Evolutionary conservation across 257 asterid species (phyloP).

Genomic region (Solanum habrochaites): DNA sequence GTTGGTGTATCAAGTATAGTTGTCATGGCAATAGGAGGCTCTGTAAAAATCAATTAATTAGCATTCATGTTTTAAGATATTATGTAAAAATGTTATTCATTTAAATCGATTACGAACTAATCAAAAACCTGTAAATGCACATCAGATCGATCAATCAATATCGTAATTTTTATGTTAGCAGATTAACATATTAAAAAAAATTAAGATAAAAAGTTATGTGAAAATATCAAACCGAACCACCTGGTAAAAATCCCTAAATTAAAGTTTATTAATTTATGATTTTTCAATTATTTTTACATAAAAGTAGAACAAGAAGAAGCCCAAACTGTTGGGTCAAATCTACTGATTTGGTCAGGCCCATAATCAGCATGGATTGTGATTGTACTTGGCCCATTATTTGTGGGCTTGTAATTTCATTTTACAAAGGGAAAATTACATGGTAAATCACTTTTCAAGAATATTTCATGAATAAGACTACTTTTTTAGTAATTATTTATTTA

Average conservation of each 20-base stretch:
- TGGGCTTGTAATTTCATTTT: background rate
- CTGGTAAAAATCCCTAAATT: background rate
- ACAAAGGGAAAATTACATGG: background rate
- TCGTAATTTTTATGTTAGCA: background rate
- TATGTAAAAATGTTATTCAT: background rate
- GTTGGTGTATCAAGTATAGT: background rate
- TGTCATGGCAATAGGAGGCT: background rate
- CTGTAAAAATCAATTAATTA: background rate
- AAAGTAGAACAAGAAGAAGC: background rate
- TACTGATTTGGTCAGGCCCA: background rate
- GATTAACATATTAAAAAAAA: background rate
- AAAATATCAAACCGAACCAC: background rate
- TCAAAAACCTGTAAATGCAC: background rate
- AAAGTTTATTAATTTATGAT: background rate
- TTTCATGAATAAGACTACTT: background rate
- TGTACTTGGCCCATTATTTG: background rate
- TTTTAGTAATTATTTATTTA: too few relatives aligned
- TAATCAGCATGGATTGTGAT: background rate
- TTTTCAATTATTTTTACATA: too few relatives aligned
- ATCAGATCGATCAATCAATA: background rate
- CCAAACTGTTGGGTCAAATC: background rate
- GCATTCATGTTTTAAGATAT: background rate
- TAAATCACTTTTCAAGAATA: background rate
- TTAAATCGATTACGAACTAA: too few relatives aligned
- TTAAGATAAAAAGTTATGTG: background rate